These are phyloP conservation scores for Xylaria acuta DNA, from an alignment of 495 filamentous ascomycete genomes.

Conservation along the genomic window DNA sequence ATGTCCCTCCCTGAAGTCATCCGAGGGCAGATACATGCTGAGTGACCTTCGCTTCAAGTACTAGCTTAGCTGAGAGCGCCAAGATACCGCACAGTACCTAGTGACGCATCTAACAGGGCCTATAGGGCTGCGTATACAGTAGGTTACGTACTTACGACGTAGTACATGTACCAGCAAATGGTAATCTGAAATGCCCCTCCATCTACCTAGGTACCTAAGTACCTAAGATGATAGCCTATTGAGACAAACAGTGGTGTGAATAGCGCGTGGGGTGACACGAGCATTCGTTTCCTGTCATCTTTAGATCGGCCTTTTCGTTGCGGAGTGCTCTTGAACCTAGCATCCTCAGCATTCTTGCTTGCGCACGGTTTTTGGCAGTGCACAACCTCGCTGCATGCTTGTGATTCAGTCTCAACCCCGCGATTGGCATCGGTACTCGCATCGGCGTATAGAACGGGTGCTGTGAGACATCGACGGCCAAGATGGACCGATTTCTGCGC, in stretches of 20 bases:
- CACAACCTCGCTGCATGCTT: neutral
- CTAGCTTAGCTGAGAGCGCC: slow-evolving; percentile 13
- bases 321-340: neutral
- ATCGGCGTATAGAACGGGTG: neutral
- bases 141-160: slow-evolving; percentile 1
- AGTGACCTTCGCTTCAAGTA: neutral
- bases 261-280: neutral
- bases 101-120: neutral
- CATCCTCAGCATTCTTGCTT: neutral
- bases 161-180: neutral
- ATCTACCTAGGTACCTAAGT: too few species aligned
- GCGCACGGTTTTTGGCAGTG: neutral
- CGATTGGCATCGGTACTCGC: neutral
- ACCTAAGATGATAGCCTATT: too few species aligned
- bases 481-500: slow-evolving; percentile 42
- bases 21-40: neutral
- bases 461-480: slow-evolving; percentile 11
- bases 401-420: neutral
- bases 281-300: neutral
- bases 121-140: slow-evolving; percentile 12
- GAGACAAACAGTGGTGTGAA: slow-evolving; percentile 11
- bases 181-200: neutral
- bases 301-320: neutral
- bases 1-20: neutral
- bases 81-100: too few species aligned